Evolutionary conservation across 1,284 basidiomycete genomes (phyloP), one percentile per base, ranked within the genome.

Genomic region (Cryptococcus jaspeensis): DNA sequence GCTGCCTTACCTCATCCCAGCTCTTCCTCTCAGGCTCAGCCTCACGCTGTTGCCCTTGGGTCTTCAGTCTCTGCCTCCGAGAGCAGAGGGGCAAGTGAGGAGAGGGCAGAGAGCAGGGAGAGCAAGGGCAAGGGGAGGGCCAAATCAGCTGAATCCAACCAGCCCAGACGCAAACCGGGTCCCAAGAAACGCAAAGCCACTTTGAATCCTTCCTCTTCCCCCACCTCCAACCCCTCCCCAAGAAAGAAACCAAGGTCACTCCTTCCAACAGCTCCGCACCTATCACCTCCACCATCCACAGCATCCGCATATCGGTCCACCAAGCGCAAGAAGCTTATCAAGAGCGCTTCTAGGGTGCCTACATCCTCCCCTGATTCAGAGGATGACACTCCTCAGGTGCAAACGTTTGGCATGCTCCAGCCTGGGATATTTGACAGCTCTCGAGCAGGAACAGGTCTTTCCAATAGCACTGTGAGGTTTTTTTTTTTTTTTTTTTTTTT

Each of bases 21-120:
- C 35, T 43, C 39, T 40, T n/a, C 37, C n/a, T 25, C 18, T 9
- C 46, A 47, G 25, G 32, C 36, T 35, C 44, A 13, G 39, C n/a
- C 37, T 41, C 16, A 23, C 2, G 36, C 55, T 18, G 35, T n/a
- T n/a, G 23, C 51, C 4, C 47, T 52, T 32, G 45, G 44, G 15
- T 59, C 60, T 7, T 52, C 60, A 18, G 50, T 48, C 11, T 59
- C 56, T 5, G 43, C 40, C 20, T 43, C 56, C 5, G 56, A 32
- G 28, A 32, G 28, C 9, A 9, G 9, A 4, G 28, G 9, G 28
- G 28, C 5, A 5, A 9, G 4, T 32, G 28, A 32, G 28, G 9
- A 32, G 28, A 32, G 9, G 9, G 9, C 28, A 32, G 28, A 32
- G 28, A 32, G 9, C 5, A 9, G 28, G 28, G 9, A 32, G 28